These are phyloP conservation scores for Smallanthus sonchifolius DNA, from an alignment of 129 eudicot species.

Conservation along the genomic window DNA sequence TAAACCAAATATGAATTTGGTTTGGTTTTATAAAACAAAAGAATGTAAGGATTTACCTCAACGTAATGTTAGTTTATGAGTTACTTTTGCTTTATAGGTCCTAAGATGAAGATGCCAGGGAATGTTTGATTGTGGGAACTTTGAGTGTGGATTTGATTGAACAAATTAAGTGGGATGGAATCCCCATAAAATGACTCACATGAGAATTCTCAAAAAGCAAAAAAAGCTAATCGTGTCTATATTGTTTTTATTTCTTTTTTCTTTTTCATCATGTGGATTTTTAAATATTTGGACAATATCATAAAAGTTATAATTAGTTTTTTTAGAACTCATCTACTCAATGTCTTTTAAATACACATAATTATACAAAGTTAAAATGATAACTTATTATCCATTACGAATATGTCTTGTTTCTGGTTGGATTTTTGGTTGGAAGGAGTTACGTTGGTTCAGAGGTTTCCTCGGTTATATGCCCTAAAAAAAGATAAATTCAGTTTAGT, in stretches of 20 bases:
- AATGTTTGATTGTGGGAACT: conserved; percentile 28
- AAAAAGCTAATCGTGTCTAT: conserved; percentile 6
- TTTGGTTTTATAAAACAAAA: neutral
- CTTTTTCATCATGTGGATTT: neutral
- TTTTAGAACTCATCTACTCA: neutral
- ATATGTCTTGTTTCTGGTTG: no score
- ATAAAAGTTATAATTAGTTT: no score
- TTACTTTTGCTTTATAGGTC: conserved; percentile 6
- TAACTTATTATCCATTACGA: no score
- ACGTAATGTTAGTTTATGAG: neutral
- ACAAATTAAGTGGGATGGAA: conserved; percentile 32
- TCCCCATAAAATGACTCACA: conserved; percentile 30
- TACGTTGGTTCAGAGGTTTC: no score
- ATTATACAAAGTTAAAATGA: no score
- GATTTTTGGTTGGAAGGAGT: no score
- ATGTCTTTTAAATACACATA: no score
- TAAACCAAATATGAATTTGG: neutral
- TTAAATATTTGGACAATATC: neutral
- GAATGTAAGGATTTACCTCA: no score
- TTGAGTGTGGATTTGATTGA: conserved; percentile 27
- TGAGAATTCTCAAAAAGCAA: conserved; percentile 21
- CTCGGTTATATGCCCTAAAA: no score
- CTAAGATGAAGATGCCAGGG: neutral
- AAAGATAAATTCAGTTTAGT: no score
- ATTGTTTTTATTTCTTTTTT: conserved; percentile 2